Conservation (phyloP, 345 rosid genomes). For the Aegle marmelos region DNA sequence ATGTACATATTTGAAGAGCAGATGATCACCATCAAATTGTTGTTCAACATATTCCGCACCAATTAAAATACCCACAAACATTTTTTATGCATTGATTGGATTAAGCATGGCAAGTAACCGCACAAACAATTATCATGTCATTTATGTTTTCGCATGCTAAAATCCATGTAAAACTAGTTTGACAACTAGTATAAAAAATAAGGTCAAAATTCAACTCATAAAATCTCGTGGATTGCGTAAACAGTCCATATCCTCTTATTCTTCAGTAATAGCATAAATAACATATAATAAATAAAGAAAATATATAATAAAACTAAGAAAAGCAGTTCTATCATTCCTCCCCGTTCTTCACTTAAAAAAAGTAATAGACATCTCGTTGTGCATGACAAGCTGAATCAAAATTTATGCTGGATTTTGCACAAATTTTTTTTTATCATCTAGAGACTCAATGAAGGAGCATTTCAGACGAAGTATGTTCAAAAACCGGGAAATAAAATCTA, state of each 20-base stretch:
- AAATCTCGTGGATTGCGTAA: neutral
- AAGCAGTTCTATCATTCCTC: neutral
- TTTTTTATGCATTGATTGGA: neutral
- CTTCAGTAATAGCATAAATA: neutral
- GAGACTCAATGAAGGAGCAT: neutral
- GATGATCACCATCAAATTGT: neutral
- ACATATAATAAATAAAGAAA: neutral
- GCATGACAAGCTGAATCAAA: neutral
- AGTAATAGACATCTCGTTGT: neutral
- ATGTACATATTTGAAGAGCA: neutral
- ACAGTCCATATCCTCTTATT: neutral
- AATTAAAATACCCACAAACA: neutral
- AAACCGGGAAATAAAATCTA: neutral
- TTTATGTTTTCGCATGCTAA: neutral
- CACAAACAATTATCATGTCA: neutral
- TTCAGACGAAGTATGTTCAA: too few relatives aligned
- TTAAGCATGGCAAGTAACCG: neutral
- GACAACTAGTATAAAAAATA: neutral
- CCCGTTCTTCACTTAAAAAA: neutral
- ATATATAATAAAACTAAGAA: neutral
- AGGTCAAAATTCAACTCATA: neutral
- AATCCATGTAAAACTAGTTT: neutral
- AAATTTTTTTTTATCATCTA: neutral
- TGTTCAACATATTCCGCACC: neutral
- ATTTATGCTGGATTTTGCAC: neutral